phyloP scores from a whole-genome alignment of 2,329 filamentous ascomycete genomes.

The Penicillium brasilianum region DNA sequence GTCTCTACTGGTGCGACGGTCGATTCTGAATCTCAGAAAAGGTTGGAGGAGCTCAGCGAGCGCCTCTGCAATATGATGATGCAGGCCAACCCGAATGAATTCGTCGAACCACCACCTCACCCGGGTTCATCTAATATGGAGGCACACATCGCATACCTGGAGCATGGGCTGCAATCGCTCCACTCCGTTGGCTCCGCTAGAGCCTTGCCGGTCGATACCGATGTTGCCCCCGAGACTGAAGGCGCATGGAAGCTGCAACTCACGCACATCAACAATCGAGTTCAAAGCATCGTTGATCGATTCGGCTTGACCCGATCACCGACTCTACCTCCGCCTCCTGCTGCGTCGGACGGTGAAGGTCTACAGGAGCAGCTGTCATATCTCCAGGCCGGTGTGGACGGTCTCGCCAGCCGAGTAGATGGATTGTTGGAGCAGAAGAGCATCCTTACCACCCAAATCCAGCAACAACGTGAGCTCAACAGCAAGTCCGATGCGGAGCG shows the following conservation, averaged over 20 bases:
- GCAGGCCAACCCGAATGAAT: constrained; percentile 42
- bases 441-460: constrained; percentile 88
- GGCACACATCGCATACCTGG: constrained; percentile 72
- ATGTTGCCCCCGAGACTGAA: constrained; percentile 50
- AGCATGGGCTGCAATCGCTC: constrained; percentile 67
- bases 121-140: constrained; percentile 44
- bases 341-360: constrained; percentile 57
- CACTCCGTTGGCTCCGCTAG: constrained; percentile 62
- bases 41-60: constrained; percentile 70
- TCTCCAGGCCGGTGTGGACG: constrained; percentile 79
- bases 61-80: constrained; percentile 71
- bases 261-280: constrained; percentile 66
- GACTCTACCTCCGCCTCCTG: constrained; percentile 63
- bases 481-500: constrained; percentile 75
- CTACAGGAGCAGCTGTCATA: constrained; percentile 73
- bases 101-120: constrained; percentile 46
- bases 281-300: constrained; percentile 63
- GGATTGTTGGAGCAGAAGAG: constrained; percentile 84
- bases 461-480: constrained; percentile 92
- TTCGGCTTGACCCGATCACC: constrained; percentile 51
- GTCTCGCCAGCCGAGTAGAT: constrained; percentile 76
- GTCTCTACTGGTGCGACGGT: constrained; percentile 38
- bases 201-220: background rate
- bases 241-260: constrained; percentile 53
- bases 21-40: constrained; percentile 66